Conservation (phyloP, 768 basidiomycete species). For the Xerocomus brunneocitrinus region DNA sequence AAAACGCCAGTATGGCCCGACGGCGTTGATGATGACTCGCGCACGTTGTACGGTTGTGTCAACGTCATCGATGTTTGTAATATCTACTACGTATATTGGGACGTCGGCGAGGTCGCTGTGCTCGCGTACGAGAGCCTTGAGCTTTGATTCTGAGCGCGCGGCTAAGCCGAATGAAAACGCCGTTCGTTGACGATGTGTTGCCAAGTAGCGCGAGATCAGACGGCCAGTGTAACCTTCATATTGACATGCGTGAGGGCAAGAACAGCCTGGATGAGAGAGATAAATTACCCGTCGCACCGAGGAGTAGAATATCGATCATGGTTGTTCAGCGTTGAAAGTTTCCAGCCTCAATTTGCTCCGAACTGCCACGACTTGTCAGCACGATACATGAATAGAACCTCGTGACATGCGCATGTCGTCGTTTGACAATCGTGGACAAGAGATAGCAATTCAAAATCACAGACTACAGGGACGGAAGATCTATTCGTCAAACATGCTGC, state of each 20-base stretch:
- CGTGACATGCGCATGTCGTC: slow-evolving; percentile 11
- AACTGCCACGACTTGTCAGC: not conserved
- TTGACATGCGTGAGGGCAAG: slow-evolving; percentile 8
- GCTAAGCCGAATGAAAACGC: slow-evolving; percentile 65
- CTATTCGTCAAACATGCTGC: slow-evolving; percentile 50
- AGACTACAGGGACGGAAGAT: not conserved
- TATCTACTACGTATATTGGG: slow-evolving; percentile 52
- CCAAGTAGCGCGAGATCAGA: slow-evolving; percentile 64
- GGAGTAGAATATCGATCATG: slow-evolving; percentile 58
- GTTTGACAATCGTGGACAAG: not conserved
- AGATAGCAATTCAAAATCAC: not conserved
- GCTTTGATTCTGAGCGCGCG: slow-evolving; percentile 62
- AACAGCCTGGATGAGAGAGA: slow-evolving; percentile 1
- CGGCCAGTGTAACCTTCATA: slow-evolving; percentile 61
- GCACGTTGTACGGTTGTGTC: slow-evolving; percentile 52
- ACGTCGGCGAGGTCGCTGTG: slow-evolving; percentile 41
- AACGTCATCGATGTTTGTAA: slow-evolving; percentile 48
- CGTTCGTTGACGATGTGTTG: slow-evolving; percentile 52
- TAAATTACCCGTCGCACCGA: slow-evolving; percentile 59
- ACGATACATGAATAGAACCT: slow-evolving; percentile 6
- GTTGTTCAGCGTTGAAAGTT: slow-evolving; percentile 10
- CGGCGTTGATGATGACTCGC: slow-evolving; percentile 69
- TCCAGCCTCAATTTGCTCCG: not conserved
- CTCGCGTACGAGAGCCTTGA: slow-evolving; percentile 48
- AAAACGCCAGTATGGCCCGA: slow-evolving; percentile 71